Conservation (phyloP, 306 rosid genomes). For the Casuarina equisetifolia region DNA sequence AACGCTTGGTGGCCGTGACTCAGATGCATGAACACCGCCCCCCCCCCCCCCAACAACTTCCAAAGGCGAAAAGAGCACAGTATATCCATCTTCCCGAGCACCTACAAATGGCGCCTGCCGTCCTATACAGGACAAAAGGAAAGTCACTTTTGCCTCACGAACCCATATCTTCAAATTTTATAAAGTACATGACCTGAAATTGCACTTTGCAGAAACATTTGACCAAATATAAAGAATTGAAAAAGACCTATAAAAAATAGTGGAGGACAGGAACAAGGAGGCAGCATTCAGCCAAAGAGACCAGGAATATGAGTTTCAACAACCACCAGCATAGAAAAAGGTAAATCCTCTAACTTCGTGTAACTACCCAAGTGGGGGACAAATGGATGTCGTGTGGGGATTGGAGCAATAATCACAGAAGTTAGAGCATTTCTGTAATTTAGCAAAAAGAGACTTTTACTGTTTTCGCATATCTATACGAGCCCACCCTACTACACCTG, state of each 20-base stretch:
- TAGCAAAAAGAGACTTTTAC: neutral
- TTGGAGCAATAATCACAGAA: slow-evolving; percentile 28
- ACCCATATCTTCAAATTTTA: slow-evolving; percentile 25
- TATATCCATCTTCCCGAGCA: slow-evolving; percentile 12
- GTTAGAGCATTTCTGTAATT: neutral
- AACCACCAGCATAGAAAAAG: slow-evolving; percentile 29
- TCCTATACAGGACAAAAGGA: slow-evolving; percentile 30
- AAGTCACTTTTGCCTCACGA: slow-evolving; percentile 35
- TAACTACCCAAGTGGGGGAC: slow-evolving; percentile 35
- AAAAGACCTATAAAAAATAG: slow-evolving; percentile 11
- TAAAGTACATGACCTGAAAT: slow-evolving; percentile 22
- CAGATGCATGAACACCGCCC: slow-evolving; percentile 1
- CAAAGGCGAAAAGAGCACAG: slow-evolving; percentile 6
- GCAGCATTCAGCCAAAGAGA: neutral
- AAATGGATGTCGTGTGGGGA: slow-evolving; percentile 26
- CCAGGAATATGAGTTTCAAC: slow-evolving; percentile 28
- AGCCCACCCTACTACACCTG: neutral
- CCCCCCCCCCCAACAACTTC: slow-evolving; percentile 4
- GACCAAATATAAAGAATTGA: slow-evolving; percentile 36
- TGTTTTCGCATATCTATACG: neutral
- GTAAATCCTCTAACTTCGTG: slow-evolving; percentile 24
- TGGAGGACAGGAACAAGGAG: neutral
- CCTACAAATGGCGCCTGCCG: slow-evolving; percentile 1
- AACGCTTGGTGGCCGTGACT: neutral
- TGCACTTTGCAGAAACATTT: slow-evolving; percentile 46